Conservation (phyloP, 805 yeast genomes). For the Aciculoconidium aculeatum region DNA sequence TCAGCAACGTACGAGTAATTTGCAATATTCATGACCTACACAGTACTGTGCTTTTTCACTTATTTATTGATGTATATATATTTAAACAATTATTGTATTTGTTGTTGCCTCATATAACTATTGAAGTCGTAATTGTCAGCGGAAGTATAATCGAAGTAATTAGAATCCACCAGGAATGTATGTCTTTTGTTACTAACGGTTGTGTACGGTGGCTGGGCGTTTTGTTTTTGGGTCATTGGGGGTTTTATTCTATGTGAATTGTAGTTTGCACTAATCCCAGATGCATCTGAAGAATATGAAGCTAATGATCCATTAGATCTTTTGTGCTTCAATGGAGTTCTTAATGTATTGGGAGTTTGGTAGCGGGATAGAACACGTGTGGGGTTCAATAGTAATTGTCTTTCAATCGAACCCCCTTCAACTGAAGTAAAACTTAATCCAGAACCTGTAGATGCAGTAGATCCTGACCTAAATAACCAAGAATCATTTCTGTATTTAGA, state of each 20-base stretch:
- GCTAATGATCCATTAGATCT: conserved; percentile 6
- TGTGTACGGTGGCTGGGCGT: conserved; percentile 2
- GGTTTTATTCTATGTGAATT: conserved; percentile 3
- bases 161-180: conserved; percentile 12
- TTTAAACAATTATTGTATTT: conserved; percentile 3
- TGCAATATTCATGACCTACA: too few relatives aligned
- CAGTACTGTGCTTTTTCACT: not conserved
- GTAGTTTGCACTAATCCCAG: conserved; percentile 5
- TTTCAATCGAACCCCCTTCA: too few relatives aligned
- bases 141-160: conserved; percentile 31
- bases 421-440: too few relatives aligned
- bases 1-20: too few relatives aligned
- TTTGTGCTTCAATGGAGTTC: conserved; percentile 2
- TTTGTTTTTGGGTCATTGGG: conserved; percentile 1
- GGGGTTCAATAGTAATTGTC: conserved; percentile 11
- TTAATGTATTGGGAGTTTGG: conserved; percentile 2
- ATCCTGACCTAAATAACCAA: conserved; percentile 22
- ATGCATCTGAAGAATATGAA: not conserved
- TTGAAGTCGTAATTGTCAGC: conserved; percentile 31
- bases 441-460: conserved; percentile 15
- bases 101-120: conserved; percentile 29
- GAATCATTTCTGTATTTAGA: conserved; percentile 29
- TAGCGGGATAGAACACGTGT: not conserved
- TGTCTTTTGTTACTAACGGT: conserved; percentile 7
- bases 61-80: not conserved